Base-by-base conservation (phyloP, 192 early-diverging fungal species). In the Dimargaris verticillata region DNA sequence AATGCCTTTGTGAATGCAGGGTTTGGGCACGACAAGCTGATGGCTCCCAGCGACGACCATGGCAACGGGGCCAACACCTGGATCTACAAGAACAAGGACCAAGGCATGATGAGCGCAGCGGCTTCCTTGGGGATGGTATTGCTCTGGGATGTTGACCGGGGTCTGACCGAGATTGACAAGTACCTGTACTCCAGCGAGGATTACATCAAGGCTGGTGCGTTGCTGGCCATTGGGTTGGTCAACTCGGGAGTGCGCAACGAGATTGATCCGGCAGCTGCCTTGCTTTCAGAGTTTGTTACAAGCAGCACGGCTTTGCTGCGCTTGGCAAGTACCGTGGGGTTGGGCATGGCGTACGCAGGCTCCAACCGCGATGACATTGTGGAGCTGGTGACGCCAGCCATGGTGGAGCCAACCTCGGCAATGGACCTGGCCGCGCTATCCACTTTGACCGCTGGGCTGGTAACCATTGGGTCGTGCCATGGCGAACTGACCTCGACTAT, bases 11-110 rank as follows among this genome's bases (percentile, higher is more conserved):
- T 99, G 44, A 99, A 99, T 68, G 91, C 88, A 44, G 96, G 92
- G 14, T 99, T 96, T 71, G 87, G 91, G 43, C 83, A 78, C 6
- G 96, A 99, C 65, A 97, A 93, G 73, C 80, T 99, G 26, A 86
- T 92, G 80, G 74, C 70, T 41, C 80, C 76, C 62, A 76, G 84
- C 14, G 80, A 80, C 28, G 82, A 85, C 33, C 86, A 87, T 38
- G 83, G 84, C 6, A 83, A 75, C 61, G 70, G 68, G 65, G 61
- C 69, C 5, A 65, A 70, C 53, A 72, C 74, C 3, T 97, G 96
- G 94, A 92, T 97, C 62, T 95, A 87, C 80, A 95, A 95, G 74
- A 97, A 95, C 79, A 99, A 99, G 75, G 96, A 97, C 46, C 79
- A 91, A 75, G 85, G 87, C 53, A 97, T 95, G 92, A 78, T 92